These are phyloP conservation scores for Dentipellis sp. DNA, from an alignment of 768 basidiomycete genomes.

Conservation along the genomic window DNA sequence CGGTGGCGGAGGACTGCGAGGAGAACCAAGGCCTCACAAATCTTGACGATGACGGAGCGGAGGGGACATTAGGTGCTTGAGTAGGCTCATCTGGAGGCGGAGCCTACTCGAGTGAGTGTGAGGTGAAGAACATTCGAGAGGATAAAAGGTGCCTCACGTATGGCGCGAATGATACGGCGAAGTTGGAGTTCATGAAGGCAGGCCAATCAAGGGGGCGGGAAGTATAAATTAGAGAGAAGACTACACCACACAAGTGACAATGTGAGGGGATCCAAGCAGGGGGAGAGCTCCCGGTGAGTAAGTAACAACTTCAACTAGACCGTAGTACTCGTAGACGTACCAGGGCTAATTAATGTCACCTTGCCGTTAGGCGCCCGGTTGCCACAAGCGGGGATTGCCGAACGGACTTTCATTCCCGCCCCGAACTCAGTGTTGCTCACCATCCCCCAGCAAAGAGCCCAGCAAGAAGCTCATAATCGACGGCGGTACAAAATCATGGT, in stretches of 20 bases:
- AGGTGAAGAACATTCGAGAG: background rate
- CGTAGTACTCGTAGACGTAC: slow-evolving; percentile 1
- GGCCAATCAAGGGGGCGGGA: background rate
- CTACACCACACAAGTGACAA: background rate
- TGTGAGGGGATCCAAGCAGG: background rate
- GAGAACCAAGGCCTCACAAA: slow-evolving; percentile 46
- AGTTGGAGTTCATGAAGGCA: slow-evolving; percentile 27
- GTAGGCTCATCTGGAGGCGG: slow-evolving; percentile 50
- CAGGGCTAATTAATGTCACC: slow-evolving; percentile 1
- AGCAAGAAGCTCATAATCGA: slow-evolving; percentile 16
- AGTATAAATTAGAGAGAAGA: background rate
- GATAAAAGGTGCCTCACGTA: slow-evolving; percentile 32
- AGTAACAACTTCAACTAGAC: background rate
- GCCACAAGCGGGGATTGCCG: slow-evolving; percentile 34
- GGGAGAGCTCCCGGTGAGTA: no score
- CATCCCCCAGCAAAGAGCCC: slow-evolving; percentile 10
- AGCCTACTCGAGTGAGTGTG: slow-evolving; percentile 26
- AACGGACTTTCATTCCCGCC: slow-evolving; percentile 22
- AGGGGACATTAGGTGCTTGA: slow-evolving; percentile 14
- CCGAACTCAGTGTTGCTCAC: slow-evolving; percentile 1
- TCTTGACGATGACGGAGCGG: slow-evolving; percentile 19
- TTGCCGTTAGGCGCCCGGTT: background rate
- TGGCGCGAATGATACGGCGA: slow-evolving; percentile 49
- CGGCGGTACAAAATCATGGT: slow-evolving; percentile 18
- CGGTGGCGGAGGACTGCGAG: slow-evolving; percentile 18